Percentiles rank a stretch among this genome's conserved stretches.
These are phyloP conservation scores for Gaeumannomyces tritici DNA, from an alignment of 2,329 filamentous ascomycete genomes.

Conservation along the genomic window DNA sequence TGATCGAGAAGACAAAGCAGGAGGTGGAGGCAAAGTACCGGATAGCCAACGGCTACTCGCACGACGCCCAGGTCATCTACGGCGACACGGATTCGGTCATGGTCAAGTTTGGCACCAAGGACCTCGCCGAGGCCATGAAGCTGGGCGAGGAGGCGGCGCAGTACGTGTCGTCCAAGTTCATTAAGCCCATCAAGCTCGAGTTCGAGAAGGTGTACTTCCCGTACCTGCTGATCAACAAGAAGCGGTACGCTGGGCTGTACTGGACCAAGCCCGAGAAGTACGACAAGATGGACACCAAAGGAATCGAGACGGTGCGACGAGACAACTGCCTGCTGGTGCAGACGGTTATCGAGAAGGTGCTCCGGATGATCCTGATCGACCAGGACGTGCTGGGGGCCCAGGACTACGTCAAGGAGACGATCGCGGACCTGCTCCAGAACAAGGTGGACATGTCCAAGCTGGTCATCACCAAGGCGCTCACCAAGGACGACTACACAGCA, in stretches of 20 bases:
- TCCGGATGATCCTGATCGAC: slow-evolving; percentile 93
- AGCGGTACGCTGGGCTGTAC: slow-evolving; percentile 94
- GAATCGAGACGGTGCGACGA: slow-evolving; percentile 94
- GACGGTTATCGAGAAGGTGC: slow-evolving; percentile 92
- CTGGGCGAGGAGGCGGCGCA: slow-evolving; percentile 87
- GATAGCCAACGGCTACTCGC: slow-evolving; percentile 86
- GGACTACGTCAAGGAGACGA: slow-evolving; percentile 95
- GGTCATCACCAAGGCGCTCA: slow-evolving; percentile 94
- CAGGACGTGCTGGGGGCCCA: slow-evolving; percentile 83
- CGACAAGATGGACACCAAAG: slow-evolving; percentile 99
- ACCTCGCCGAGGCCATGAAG: slow-evolving; percentile 84
- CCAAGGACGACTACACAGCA: slow-evolving; percentile 79
- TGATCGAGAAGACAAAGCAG: slow-evolving; percentile 98
- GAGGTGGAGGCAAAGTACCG: slow-evolving; percentile 87
- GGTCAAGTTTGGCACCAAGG: slow-evolving; percentile 93
- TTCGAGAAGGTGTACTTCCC: slow-evolving; percentile 99
- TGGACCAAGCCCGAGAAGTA: slow-evolving; percentile 93
- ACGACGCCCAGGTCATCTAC: slow-evolving; percentile 95
- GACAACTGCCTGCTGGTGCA: slow-evolving; percentile 95
- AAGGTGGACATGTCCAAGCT: slow-evolving; percentile 98
- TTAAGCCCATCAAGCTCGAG: slow-evolving; percentile 96
- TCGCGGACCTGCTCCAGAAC: slow-evolving; percentile 91
- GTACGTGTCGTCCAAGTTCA: slow-evolving; percentile 83
- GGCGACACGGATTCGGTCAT: slow-evolving; percentile 99
- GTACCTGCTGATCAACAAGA: slow-evolving; percentile 98